Evolutionary conservation across 1,284 basidiomycete genomes (phyloP).

Genomic region (Cerioporus squamosus): DNA sequence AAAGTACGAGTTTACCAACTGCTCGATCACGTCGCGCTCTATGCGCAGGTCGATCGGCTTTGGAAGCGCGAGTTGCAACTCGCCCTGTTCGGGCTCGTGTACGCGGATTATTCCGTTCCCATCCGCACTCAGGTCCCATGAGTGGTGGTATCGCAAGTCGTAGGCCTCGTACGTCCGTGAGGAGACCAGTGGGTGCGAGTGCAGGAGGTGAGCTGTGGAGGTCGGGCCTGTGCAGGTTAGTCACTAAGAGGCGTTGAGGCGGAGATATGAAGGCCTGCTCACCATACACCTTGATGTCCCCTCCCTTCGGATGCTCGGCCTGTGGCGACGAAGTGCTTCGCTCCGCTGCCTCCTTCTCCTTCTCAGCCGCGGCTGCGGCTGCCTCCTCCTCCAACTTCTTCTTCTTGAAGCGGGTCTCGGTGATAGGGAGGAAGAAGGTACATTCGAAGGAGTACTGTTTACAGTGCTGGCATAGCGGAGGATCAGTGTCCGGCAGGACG

Average conservation of each 20-base stretch:
- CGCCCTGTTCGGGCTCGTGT: slow-evolving; percentile 62
- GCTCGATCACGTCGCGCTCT: slow-evolving; percentile 80
- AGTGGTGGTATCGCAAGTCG: slow-evolving; percentile 83
- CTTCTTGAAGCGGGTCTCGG: slow-evolving; percentile 98
- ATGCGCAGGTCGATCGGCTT: slow-evolving; percentile 71
- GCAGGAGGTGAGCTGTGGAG: slow-evolving; percentile 83
- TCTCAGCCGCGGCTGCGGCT: slow-evolving; percentile 34
- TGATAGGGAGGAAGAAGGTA: slow-evolving; percentile 97
- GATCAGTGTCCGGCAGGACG: slow-evolving; percentile 72
- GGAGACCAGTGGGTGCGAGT: slow-evolving; percentile 86
- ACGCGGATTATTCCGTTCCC: slow-evolving; percentile 92
- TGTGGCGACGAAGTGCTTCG: slow-evolving; percentile 36
- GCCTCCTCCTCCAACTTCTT: slow-evolving; percentile 79
- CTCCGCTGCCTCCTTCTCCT: slow-evolving; percentile 47
- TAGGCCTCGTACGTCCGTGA: slow-evolving; percentile 85
- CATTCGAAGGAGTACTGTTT: slow-evolving; percentile 91
- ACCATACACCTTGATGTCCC: slow-evolving; percentile 66
- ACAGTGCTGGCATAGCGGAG: slow-evolving; percentile 84
- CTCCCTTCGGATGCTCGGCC: slow-evolving; percentile 29
- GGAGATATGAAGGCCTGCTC: slow-evolving; percentile 34
- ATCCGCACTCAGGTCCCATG: slow-evolving; percentile 80
- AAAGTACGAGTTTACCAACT: slow-evolving; percentile 92
- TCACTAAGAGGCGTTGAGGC: slow-evolving; percentile 5
- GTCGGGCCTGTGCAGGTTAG: slow-evolving; percentile 73
- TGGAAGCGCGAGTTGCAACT: slow-evolving; percentile 54